phyloP scores from a whole-genome alignment of 169 alveolate species.

The Eimeria maxima region DNA sequence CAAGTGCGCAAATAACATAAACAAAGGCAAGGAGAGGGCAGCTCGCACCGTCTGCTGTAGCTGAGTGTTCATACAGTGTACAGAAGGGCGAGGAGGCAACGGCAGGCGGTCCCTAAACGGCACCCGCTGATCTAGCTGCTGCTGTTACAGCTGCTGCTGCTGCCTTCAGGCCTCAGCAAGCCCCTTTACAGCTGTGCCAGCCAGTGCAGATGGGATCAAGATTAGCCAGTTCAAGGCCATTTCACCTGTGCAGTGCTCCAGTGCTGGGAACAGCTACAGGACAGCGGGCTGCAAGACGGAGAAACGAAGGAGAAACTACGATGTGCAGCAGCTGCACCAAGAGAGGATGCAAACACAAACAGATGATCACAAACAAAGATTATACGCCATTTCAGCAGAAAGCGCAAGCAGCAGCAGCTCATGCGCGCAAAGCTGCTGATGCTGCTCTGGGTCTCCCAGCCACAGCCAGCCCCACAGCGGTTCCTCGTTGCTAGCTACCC shows the following conservation, averaged over 20 bases:
- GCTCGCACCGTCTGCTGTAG: neutral
- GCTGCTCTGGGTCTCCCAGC: conserved; percentile 10
- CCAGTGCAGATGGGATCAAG: neutral
- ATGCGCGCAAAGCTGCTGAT: neutral
- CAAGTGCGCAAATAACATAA: neutral
- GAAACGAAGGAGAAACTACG: neutral
- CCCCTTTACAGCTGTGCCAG: neutral
- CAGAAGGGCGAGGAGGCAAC: neutral
- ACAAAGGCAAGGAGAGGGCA: neutral
- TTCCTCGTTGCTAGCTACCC: neutral
- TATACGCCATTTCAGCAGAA: neutral
- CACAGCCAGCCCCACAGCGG: neutral
- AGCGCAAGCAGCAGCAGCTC: conserved; percentile 1
- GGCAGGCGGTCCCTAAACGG: neutral
- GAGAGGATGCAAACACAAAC: neutral
- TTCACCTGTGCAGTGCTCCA: neutral
- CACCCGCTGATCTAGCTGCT: neutral
- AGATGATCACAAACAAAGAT: neutral
- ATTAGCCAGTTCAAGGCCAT: neutral
- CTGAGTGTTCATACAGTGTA: neutral
- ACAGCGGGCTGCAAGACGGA: neutral
- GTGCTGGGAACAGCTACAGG: neutral
- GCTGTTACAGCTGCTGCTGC: neutral
- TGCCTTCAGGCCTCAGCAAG: conserved; percentile 6
- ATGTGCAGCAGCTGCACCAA: neutral